Percentiles rank a stretch among this genome's conserved stretches.
Evolutionary conservation across 805 yeast genomes (phyloP).

Genomic region (Cyberlindnera sargentensis): DNA sequence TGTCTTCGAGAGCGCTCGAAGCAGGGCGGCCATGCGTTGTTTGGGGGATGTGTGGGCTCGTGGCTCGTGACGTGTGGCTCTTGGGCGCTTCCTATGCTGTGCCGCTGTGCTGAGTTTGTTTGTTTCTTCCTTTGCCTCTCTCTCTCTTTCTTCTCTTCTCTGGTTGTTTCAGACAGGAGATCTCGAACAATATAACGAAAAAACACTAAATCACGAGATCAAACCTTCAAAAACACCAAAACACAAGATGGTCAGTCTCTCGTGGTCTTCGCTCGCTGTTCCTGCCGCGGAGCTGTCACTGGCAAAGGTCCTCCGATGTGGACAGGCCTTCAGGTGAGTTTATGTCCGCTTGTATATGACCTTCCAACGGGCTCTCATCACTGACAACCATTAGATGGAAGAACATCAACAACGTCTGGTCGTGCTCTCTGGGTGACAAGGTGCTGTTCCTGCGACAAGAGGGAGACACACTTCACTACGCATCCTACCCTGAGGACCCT

Average conservation of each 20-base stretch:
- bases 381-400: conserved; percentile 48
- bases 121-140: no score
- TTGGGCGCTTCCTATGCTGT: no score
- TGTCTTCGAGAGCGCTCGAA: not conserved
- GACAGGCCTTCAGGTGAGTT: conserved; percentile 60
- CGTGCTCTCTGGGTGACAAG: conserved; percentile 51
- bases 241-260: conserved; percentile 1
- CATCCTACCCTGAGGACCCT: conserved; percentile 31
- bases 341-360: not conserved
- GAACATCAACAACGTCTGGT: conserved; percentile 54
- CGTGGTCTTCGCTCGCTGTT: conserved; percentile 16
- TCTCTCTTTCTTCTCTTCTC: no score
- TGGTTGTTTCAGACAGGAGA: no score
- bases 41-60: not conserved
- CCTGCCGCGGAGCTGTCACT: conserved; percentile 44
- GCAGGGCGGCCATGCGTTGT: not conserved
- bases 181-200: no score
- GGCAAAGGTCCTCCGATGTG: conserved; percentile 66
- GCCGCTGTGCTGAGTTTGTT: no score
- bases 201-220: no score
- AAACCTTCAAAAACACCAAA: no score
- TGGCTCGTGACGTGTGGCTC: no score
- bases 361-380: not conserved
- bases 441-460: conserved; percentile 64
- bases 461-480: conserved; percentile 41